Conservation (phyloP, 2,329 filamentous ascomycete species). For the Atkinsonella hypoxylon region DNA sequence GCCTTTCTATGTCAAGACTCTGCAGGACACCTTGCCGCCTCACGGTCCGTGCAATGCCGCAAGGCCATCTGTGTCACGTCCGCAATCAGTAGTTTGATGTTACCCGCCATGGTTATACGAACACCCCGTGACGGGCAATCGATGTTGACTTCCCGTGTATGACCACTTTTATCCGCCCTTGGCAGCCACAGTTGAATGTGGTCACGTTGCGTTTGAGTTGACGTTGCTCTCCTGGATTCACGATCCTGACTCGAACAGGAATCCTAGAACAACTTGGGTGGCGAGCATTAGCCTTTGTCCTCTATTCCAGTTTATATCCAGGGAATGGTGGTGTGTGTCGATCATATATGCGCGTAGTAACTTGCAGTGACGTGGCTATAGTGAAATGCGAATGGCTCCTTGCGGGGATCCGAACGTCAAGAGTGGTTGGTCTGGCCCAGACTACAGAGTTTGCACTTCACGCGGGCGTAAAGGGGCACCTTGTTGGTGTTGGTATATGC, state of each 20-base stretch:
- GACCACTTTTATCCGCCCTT: not conserved
- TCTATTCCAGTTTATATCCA: not conserved
- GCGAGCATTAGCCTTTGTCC: not conserved
- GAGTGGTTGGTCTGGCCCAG: too few relatives aligned
- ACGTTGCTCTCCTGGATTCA: not conserved
- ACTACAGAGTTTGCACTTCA: too few relatives aligned
- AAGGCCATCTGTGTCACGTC: not conserved
- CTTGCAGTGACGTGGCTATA: not conserved
- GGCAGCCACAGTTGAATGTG: not conserved
- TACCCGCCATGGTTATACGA: too few relatives aligned
- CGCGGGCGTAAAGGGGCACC: too few relatives aligned
- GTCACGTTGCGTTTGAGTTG: not conserved
- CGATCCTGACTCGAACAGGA: not conserved
- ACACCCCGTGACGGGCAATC: not conserved
- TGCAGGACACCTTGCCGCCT: not conserved
- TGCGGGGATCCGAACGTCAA: too few relatives aligned
- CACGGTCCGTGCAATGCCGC: not conserved
- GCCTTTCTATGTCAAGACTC: not conserved
- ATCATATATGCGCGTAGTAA: not conserved
- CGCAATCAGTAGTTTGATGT: too few relatives aligned
- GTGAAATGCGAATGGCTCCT: not conserved
- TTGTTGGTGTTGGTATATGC: too few relatives aligned
- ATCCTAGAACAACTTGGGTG: not conserved
- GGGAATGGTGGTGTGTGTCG: not conserved
- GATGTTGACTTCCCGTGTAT: not conserved